phyloP scores from a whole-genome alignment of 1,139 yeast species.

The Debaryomyces psychrophilus region DNA sequence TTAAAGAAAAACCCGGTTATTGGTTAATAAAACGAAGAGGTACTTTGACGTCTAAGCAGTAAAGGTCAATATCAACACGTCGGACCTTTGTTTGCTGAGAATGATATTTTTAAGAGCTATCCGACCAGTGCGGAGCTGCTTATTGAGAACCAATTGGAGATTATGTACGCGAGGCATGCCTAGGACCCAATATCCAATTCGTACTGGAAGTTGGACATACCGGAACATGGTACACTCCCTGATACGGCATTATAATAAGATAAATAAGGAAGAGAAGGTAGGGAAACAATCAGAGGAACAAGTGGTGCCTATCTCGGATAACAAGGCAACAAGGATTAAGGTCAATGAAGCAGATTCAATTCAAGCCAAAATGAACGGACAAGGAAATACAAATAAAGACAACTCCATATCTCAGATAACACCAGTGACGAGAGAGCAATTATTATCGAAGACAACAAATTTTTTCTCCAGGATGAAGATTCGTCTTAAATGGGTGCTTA shows the following conservation, averaged over 20 bases:
- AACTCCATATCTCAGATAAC: neutral
- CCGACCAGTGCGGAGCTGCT: neutral
- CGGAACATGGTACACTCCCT: neutral
- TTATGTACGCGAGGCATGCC: neutral
- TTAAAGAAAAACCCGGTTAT: neutral
- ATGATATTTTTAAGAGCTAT: slow-evolving; percentile 1
- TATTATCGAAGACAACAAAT: slow-evolving; percentile 54
- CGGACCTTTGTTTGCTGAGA: neutral
- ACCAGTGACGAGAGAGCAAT: slow-evolving; percentile 47
- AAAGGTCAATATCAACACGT: neutral
- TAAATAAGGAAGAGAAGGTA: neutral
- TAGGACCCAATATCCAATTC: neutral
- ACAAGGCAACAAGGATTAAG: neutral
- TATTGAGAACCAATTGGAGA: neutral
- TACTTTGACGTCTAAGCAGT: neutral
- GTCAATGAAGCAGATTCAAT: neutral
- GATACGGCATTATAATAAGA: slow-evolving; percentile 3
- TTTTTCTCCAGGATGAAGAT: slow-evolving; percentile 55
- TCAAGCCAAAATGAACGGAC: neutral
- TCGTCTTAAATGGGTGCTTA: slow-evolving; percentile 71
- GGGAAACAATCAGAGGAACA: neutral
- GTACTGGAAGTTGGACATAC: neutral
- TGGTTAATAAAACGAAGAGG: neutral
- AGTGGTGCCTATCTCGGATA: too few relatives aligned
- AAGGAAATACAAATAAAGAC: slow-evolving; percentile 9